Percentiles rank a stretch among this genome's conserved stretches.
phyloP scores from a whole-genome alignment of 1,284 basidiomycete genomes.

The Fomitopsis schrenkii region DNA sequence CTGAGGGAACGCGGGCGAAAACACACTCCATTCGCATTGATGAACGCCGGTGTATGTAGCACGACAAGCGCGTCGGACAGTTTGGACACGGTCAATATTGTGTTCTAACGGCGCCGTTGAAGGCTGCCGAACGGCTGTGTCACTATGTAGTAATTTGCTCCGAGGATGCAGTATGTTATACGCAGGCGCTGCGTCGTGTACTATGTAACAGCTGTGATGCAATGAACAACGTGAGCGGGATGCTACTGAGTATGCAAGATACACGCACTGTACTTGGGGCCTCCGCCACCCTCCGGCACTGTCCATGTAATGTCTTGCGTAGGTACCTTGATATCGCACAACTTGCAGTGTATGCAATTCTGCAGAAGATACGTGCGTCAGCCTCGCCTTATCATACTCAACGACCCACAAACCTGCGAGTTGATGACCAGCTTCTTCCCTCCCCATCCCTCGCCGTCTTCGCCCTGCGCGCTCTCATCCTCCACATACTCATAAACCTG shows the following conservation, averaged over 20 bases:
- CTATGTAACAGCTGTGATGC: background rate
- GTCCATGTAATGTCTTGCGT: conserved; percentile 95
- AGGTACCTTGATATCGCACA: conserved; percentile 91
- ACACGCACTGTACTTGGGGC: conserved; percentile 84
- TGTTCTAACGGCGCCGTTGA: background rate
- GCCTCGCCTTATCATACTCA: background rate
- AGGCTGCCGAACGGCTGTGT: background rate
- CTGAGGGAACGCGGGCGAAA: no score
- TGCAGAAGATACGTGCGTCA: conserved; percentile 20
- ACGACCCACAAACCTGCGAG: conserved; percentile 62
- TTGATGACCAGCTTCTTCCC: conserved; percentile 96
- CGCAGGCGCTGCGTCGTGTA: background rate
- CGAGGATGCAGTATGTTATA: background rate
- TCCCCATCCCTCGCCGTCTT: conserved; percentile 39
- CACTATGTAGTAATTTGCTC: background rate
- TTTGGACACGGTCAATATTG: no score
- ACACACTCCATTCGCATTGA: no score
- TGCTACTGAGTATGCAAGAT: no score
- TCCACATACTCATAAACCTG: conserved; percentile 97
- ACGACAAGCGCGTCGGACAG: no score
- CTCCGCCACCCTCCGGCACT: conserved; percentile 90
- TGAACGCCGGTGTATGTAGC: no score
- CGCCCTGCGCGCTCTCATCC: conserved; percentile 43
- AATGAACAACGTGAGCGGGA: no score
- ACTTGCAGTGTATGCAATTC: conserved; percentile 92